Percentiles rank a stretch among this genome's conserved stretches.
Conservation (phyloP, 177 flowering plant genomes). For the Vitis hybrid region DNA sequence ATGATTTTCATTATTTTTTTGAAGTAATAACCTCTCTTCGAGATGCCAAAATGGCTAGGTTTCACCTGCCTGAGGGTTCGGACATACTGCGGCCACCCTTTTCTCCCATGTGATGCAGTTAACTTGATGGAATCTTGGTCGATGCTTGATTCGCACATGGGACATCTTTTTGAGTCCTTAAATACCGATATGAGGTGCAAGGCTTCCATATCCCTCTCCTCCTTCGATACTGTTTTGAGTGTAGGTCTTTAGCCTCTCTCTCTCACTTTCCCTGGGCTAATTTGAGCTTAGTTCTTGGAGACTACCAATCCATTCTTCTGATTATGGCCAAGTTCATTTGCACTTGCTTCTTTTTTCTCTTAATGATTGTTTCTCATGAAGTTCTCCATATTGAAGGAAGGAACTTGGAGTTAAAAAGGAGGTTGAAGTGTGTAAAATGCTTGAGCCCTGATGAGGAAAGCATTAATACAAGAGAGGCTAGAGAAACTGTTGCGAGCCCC, state of each 20-base stretch:
- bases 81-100: too few species aligned
- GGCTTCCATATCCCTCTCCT: neutral
- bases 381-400: constrained; percentile 20
- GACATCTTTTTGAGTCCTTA: constrained; percentile 2
- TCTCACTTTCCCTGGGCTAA: neutral
- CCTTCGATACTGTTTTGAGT: too few species aligned
- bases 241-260: neutral
- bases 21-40: too few species aligned
- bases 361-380: constrained; percentile 16
- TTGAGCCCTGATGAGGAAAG: constrained; percentile 3
- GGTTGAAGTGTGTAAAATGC: neutral
- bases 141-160: constrained; percentile 1
- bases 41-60: too few species aligned
- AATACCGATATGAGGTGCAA: neutral
- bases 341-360: constrained; percentile 13
- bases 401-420: constrained; percentile 5
- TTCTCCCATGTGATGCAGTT: neutral
- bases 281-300: neutral
- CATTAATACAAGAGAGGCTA: neutral
- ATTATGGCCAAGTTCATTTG: constrained; percentile 17
- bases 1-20: too few species aligned
- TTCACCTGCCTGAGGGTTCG: too few species aligned
- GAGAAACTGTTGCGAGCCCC: neutral
- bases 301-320: neutral
- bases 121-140: constrained; percentile 11